phyloP scores from a whole-genome alignment of 495 filamentous ascomycete genomes.

The Penicillium alfredii region DNA sequence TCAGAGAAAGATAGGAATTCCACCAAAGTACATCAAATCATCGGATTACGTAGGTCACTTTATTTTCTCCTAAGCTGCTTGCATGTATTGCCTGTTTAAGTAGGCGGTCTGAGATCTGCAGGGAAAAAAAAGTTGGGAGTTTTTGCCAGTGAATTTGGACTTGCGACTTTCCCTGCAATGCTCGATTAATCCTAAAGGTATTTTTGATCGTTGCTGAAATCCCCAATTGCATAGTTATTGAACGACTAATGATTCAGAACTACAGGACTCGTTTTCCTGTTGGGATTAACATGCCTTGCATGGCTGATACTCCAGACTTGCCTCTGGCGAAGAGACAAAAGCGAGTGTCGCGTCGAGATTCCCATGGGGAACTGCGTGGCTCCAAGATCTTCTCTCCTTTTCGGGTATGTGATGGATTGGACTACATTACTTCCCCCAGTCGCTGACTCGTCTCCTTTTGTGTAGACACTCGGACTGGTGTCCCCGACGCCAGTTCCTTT shows the following conservation, averaged over 20 bases:
- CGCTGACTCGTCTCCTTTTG: constrained; percentile 6
- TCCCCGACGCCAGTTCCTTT: constrained; percentile 88
- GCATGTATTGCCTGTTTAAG: background rate
- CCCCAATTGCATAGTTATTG: background rate
- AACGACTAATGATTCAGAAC: too few species aligned
- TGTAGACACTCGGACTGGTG: constrained; percentile 82
- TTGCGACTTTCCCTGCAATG: background rate
- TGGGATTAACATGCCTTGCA: constrained; percentile 35
- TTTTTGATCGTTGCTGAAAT: background rate
- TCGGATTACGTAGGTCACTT: too few species aligned
- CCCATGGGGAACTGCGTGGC: constrained; percentile 28
- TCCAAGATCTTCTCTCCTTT: constrained; percentile 89
- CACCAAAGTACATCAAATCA: constrained; percentile 7
- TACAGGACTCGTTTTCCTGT: constrained; percentile 1
- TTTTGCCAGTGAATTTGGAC: constrained; percentile 1
- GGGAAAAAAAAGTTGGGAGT: constrained; percentile 3
- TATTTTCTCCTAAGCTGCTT: constrained; percentile 1
- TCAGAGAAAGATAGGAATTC: constrained; percentile 1
- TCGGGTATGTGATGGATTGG: constrained; percentile 52
- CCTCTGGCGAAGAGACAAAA: constrained; percentile 65
- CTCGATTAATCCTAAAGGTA: too few species aligned
- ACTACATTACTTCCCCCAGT: background rate
- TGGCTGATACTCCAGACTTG: constrained; percentile 44
- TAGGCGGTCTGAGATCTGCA: constrained; percentile 7
- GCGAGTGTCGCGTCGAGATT: constrained; percentile 24